Base-by-base conservation (phyloP, 2,329 filamentous ascomycete genomes). In the Tolypocladium amazonense region DNA sequence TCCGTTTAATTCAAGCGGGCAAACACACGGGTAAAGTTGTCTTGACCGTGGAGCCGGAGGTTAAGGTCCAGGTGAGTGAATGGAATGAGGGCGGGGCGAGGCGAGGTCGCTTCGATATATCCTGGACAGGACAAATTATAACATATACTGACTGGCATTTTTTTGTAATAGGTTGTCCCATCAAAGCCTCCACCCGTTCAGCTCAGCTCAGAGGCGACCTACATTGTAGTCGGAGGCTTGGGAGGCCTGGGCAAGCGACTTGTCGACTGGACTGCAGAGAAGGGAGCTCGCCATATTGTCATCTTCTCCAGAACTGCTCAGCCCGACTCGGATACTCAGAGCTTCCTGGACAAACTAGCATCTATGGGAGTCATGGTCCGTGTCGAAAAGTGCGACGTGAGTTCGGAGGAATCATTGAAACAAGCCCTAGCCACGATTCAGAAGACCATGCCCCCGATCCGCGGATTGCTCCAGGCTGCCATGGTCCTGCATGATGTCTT, bases 11-110 rank as follows among this genome's bases (percentile, higher is more conserved):
- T 65, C 73, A 75, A 56, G 64, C 64, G 6, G 73, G 75, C 4
- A 68, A 71, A 5, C 73, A 76, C 56, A 72, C 70, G 3, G 77
- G 77, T 0, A 79, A 79, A 53, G 70, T 78, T 18, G 68, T 78
- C 25, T 59, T 77, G 2, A 62, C 66, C 1, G 60, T 70, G 20
- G 58, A 62, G 14, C 12, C 59, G 27, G 60, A 62, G 9, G 55
- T 64, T 30, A 52, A 59, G 33, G 63, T 63, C 30, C 59, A 57
- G 53, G 61, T 71, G 57, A 61, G 57, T 50, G 30, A 20, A 56
- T 43, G 23, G 23, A 35, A 33, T 54, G 52, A 54, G 18, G 20
- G 39, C 20, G 39, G 20, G 39, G 18, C 39, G 39, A 43, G 39
- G 39, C 39, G 39, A 43, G 39, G 18, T 43, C 39, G 39, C 39